Evolutionary conservation across 345 rosid genomes (phyloP), one percentile per base, ranked within the genome.

Genomic region (Clarkia xantiana): DNA sequence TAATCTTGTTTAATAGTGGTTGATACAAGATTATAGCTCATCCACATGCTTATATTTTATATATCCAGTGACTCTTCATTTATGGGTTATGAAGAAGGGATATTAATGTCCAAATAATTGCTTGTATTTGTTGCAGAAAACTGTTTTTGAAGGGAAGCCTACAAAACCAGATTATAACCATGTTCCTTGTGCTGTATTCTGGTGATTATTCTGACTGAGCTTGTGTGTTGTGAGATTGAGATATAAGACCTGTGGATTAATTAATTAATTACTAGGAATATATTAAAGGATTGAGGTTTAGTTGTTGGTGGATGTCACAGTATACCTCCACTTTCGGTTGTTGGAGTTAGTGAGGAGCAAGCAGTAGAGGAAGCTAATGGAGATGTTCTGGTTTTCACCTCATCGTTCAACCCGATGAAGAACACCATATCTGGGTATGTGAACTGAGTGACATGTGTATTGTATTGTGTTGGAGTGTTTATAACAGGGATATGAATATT

Each of bases 331-430:
- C 72, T 93, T 47, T 80, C 99, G 46, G 81, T 84, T 11, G 99
- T 93, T 47, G 99, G 99, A 52, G 86, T 87, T 45, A 84, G 94
- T 41, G 99, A 93, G 78, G 91, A 84, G 67, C 70, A 87, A 55
- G 99, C 99, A 47, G 54, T 80, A 45, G 86, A 82, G 74, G 76
- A 87, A 70, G 81, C 79, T 18, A 80, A 77, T 0, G 85, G 87
- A 17, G 96, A 93, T 74, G 38, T 84, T 53, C 65, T 84, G 62
- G 79, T 93, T 64, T 82, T 73, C 86, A 81, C 96, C 42, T 93
- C 99, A 56, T 59, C 82, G 51, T 93, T 93, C 75, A 93, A 84
- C 55, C 94, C 99, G 18, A 87, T 93, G 99, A 93, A 73, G 86
- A 87, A 87, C 66, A 80, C 90, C 40, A 54, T 93, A 60, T 87